Evolutionary conservation across 2,329 filamentous ascomycete genomes (phyloP), one percentile per base, ranked within the genome.

Genomic region (Elsinoe australis): DNA sequence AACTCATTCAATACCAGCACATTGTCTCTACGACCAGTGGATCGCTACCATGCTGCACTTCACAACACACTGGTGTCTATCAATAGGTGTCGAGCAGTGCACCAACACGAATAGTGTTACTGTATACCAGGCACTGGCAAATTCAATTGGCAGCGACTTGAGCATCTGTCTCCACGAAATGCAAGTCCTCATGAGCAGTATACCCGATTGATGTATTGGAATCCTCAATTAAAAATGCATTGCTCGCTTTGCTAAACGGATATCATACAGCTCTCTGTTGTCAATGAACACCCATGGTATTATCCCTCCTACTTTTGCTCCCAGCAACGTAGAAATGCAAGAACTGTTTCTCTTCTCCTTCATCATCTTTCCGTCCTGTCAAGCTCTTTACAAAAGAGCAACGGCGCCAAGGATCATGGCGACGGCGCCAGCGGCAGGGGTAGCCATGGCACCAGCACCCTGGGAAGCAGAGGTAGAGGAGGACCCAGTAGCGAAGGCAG

Each of bases 341-440:
- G 31, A 14, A 18, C 8, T 8, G 4, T 5, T 22, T 10, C n/a
- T 34, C 4, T 28, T 47, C 22, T 47, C 36, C 6, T 32, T 12
- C 45, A 12, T 38, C 14, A 14, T 19, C 7, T 17, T 42, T 15
- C 15, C 12, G 22, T 31, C 26, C 22, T 39, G 35, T 21, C 14
- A 2, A 5, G 4, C 29, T 8, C 14, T 39, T 39, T 51, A 53
- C 49, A 53, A 17, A 3, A 53, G 29, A 12, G 49, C 51, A 42
- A 36, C 49, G 49, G 46, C 49, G 8, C 51, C 51, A 2, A 53
- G 15, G 12, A 51, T 28, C 36, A 50, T 29, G 5, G 47, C 51
- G 5, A 52, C 2, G 17, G 47, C 44, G 39, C 42, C 51, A 12
- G 32, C 51, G 17, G 38, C 51, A 19, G 51, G 48, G 4, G 26